Evolutionary conservation across 1,139 yeast species (phyloP), one percentile per base, ranked within the genome.

Genomic region (Hansenula anomala): DNA sequence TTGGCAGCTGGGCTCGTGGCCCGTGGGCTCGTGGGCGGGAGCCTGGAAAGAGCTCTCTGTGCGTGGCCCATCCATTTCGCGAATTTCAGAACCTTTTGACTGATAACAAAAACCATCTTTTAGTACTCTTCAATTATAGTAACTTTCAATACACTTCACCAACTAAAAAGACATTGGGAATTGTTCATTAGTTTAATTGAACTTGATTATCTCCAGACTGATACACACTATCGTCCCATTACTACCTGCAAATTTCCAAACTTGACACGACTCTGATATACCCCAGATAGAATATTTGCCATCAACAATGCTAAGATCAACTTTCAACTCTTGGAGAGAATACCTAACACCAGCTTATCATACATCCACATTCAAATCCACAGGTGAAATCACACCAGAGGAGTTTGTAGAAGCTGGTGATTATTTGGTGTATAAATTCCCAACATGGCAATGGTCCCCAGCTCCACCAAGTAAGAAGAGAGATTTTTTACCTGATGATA

Each of bases 321-420:
- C 87, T 30, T 66, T 90, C 47, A 83, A 95, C 36, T 81, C 89
- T 17, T 73, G 88, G 63, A 75, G 97, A 51, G 98, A 92, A 62
- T 90, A 90, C 58, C 68, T 92, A 43, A 90, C 98, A 4, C 98
- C 99, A 1, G 82, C 90, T 10, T 75, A 80, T 36, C 88, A 89
- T 60, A 75, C 69, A 17, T 88, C 97, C 22, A 87, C 92, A 31
- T 92, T 89, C 63, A 70, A 78, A 40, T 65, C 73, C 36, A 86
- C 96, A 0, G 98, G 98, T 4, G 94, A 90, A 59, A 81, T 92
- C 40, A 84, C 96, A 1, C 97, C 97, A 3, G 95, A 86, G 43
- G 97, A 90, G 59, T 90, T 89, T 62, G 89, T 88, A 10, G 70
- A 67, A 40, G 96, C 97, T 6, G 97, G 97, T n/a, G 96, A 90